Evolutionary conservation across 192 early-diverging fungal species (phyloP).

Genomic region (Gryganskiella cystojenkinii): DNA sequence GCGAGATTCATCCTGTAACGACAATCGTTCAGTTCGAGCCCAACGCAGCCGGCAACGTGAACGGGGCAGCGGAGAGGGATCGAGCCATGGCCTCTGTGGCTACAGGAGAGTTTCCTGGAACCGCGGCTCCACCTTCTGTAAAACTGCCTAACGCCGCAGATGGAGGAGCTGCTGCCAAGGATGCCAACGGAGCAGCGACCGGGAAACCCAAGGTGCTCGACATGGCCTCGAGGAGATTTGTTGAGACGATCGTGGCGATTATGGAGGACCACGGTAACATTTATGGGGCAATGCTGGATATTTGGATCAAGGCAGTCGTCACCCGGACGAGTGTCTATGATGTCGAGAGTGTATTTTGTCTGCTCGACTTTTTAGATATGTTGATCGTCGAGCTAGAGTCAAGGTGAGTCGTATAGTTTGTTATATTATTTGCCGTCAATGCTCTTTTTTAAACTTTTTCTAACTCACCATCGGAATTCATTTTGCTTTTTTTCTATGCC

Average conservation of each 20-base stretch:
- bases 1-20: slow-evolving; percentile 61
- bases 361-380: slow-evolving; percentile 61
- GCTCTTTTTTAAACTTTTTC: too few species aligned
- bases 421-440: not conserved
- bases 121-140: slow-evolving; percentile 27
- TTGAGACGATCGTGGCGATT: slow-evolving; percentile 58
- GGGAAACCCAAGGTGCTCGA: slow-evolving; percentile 62
- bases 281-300: slow-evolving; percentile 60
- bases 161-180: slow-evolving; percentile 16
- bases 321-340: slow-evolving; percentile 61
- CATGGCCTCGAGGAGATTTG: slow-evolving; percentile 57
- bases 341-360: slow-evolving; percentile 63
- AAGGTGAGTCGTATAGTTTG: slow-evolving; percentile 19
- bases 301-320: slow-evolving; percentile 59
- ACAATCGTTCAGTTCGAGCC: slow-evolving; percentile 61
- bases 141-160: slow-evolving; percentile 20
- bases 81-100: slow-evolving; percentile 38
- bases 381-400: slow-evolving; percentile 53
- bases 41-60: slow-evolving; percentile 13
- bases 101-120: slow-evolving; percentile 43
- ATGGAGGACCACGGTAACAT: slow-evolving; percentile 56
- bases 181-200: slow-evolving; percentile 21
- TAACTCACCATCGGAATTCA: too few species aligned
- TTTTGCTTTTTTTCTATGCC: too few species aligned
- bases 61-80: slow-evolving; percentile 17